Evolutionary conservation across 1,284 basidiomycete species (phyloP), one percentile per base, ranked within the genome.

Genomic region (Fomitopsis schrenkii): DNA sequence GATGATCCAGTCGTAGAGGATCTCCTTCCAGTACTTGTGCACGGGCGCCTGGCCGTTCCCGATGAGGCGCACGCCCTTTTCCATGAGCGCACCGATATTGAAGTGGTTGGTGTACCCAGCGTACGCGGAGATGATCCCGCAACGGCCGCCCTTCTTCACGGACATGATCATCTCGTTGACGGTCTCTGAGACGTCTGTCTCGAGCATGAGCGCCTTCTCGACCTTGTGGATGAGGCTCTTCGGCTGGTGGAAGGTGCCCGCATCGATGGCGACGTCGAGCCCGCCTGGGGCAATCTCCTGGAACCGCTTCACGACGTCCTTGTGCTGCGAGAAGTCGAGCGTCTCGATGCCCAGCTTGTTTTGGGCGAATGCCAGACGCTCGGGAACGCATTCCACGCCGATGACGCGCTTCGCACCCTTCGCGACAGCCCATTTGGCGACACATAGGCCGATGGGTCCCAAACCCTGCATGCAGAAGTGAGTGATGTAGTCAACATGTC

Each of bases 71-170:
- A 89, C 75, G 1, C 86, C 85, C 73, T 90, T 90, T 78, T 93
- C 89, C 90, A 93, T 93, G 54, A 93, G 69, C 0, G 90, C 86
- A 3, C 88, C 88, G 54, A 91, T 82, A 71, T 90, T 88, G 74
- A 93, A 84, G 57, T 83, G 81, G 71, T 90, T 89, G 33, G 86
- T 83, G 72, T 80, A 86, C 0, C 84, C 85, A 5, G 80, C 76
- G 69, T 90, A 88, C 3, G 80, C 87, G 14, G 83, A 85, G 63
- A 87, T 89, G 57, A 90, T 71, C 0, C 86, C 86, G 65, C 80
- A 78, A 42, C 83, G 74, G n/a, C 89, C 88, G 70, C 82, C 79
- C 75, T 91, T 91, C 64, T 81, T 77, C 9, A 83, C 83, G 6
- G 85, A 77, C 52, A 82, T 74, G 61, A 91, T 79, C 80, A 84